Evolutionary conservation across 495 filamentous ascomycete species (phyloP).

Genomic region (Penicillium mononematosum): DNA sequence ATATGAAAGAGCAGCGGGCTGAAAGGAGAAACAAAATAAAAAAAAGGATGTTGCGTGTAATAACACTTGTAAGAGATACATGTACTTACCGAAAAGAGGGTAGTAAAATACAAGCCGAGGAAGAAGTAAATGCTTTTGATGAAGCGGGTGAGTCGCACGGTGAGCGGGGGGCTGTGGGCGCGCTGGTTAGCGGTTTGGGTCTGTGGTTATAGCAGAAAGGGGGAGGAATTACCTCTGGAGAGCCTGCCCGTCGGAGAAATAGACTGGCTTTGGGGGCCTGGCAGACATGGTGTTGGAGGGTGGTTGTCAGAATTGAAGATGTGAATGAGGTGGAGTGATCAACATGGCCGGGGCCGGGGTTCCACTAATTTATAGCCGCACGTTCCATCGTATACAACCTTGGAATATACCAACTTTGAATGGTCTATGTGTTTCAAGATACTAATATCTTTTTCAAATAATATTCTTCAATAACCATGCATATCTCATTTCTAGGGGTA

Average conservation of each 20-base stretch:
- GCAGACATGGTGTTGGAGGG: constrained; percentile 32
- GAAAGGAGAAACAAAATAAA: background rate
- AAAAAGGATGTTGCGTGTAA: background rate
- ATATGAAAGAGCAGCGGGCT: background rate
- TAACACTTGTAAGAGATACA: background rate
- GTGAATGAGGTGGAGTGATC: constrained; percentile 14
- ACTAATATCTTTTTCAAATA: background rate
- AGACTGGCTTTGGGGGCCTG: constrained; percentile 24
- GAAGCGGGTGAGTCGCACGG: constrained; percentile 45
- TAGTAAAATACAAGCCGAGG: constrained; percentile 43
- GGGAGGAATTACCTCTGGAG: constrained; percentile 31
- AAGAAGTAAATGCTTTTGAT: constrained; percentile 47
- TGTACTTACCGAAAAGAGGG: constrained; percentile 40
- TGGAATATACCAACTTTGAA: background rate
- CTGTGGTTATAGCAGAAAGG: constrained; percentile 12
- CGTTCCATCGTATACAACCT: background rate
- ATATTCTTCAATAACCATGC: background rate
- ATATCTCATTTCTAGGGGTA: constrained; percentile 19
- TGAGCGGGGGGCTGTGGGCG: constrained; percentile 42
- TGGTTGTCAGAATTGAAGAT: constrained; percentile 13
- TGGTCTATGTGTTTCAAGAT: background rate
- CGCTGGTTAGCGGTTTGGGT: constrained; percentile 26
- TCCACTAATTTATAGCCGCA: constrained; percentile 12
- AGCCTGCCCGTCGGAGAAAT: constrained; percentile 41
- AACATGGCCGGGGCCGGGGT: constrained; percentile 7